Conservation (phyloP, 1,284 basidiomycete genomes). For the Pseudozyma thailandica region DNA sequence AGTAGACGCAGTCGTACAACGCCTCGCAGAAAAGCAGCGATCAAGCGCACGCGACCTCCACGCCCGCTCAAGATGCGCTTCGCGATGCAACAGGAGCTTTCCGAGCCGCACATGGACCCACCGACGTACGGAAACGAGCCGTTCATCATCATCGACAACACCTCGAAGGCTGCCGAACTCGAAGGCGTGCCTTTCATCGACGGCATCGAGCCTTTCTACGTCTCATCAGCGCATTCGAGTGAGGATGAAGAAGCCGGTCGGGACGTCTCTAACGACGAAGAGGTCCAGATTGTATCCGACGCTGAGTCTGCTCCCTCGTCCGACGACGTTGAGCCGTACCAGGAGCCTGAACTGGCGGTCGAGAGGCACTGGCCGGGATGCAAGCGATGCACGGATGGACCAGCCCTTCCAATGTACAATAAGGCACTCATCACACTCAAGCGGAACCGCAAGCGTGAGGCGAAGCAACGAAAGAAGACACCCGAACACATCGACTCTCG, state of each 20-base stretch:
- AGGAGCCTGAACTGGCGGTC: slow-evolving; percentile 19
- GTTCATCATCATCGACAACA: slow-evolving; percentile 13
- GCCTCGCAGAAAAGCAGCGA: slow-evolving; percentile 9
- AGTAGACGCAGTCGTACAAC: slow-evolving; percentile 1
- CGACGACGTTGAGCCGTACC: slow-evolving; percentile 15
- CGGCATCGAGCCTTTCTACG: slow-evolving; percentile 12
- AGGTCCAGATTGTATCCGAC: slow-evolving; percentile 9
- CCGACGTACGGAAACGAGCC: slow-evolving; percentile 6
- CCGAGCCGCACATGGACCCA: slow-evolving; percentile 16
- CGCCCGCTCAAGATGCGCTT: slow-evolving; percentile 31
- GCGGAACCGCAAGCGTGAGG: slow-evolving; percentile 18
- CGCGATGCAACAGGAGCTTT: slow-evolving; percentile 29
- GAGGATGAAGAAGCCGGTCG: slow-evolving; percentile 6
- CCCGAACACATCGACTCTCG: slow-evolving; percentile 26
- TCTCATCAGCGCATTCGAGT: slow-evolving; percentile 10
- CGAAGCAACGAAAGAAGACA: slow-evolving; percentile 25
- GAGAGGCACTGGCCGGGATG: slow-evolving; percentile 39
- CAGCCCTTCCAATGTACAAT: slow-evolving; percentile 29
- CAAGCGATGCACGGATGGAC: slow-evolving; percentile 36
- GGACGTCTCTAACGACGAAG: slow-evolving; percentile 1
- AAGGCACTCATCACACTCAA: slow-evolving; percentile 29
- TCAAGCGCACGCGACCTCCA: slow-evolving; percentile 2
- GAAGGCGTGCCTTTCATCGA: slow-evolving; percentile 18
- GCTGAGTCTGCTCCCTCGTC: slow-evolving; percentile 11
- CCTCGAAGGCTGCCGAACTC: background rate